A percentile compares a stretch with the other conserved stretches of the same genome.
Conservation (phyloP, 805 yeast species). For the Suhomyces xylopsoci region DNA sequence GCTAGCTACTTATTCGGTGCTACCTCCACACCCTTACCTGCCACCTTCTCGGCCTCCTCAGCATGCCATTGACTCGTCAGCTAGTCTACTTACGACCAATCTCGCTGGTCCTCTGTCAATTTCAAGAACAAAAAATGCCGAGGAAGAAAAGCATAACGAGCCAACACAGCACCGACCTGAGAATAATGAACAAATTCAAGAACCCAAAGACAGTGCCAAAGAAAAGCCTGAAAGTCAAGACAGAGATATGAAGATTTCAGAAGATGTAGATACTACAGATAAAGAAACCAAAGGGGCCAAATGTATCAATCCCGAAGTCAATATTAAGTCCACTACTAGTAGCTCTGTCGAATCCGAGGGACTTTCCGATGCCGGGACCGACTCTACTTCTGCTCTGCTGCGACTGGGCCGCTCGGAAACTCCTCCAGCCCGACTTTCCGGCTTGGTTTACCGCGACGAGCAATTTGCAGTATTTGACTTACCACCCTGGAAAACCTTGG, state of each 20-base stretch:
- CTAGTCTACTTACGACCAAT: neutral
- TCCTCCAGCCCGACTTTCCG: neutral
- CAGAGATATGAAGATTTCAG: too few relatives aligned
- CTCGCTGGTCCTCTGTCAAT: neutral
- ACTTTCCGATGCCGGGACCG: neutral
- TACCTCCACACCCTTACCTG: neutral
- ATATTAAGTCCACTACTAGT: neutral
- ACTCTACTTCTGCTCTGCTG: neutral
- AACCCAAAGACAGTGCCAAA: neutral
- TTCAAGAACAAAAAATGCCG: neutral
- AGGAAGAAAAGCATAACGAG: neutral
- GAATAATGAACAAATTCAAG: neutral
- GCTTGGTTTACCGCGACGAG: neutral
- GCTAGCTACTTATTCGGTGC: neutral
- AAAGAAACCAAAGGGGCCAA: neutral
- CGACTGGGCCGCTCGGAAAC: neutral
- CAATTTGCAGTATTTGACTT: slow-evolving; percentile 21
- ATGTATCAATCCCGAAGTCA: neutral
- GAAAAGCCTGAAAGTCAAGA: neutral
- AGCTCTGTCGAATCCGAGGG: neutral
- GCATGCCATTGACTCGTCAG: neutral
- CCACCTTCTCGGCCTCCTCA: neutral
- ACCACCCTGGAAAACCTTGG: slow-evolving; percentile 20
- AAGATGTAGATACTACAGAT: neutral
- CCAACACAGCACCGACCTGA: neutral